Evolutionary conservation across 2,329 filamentous ascomycete genomes (phyloP).

Genomic region (Aspergillus fumigatiaffinis): DNA sequence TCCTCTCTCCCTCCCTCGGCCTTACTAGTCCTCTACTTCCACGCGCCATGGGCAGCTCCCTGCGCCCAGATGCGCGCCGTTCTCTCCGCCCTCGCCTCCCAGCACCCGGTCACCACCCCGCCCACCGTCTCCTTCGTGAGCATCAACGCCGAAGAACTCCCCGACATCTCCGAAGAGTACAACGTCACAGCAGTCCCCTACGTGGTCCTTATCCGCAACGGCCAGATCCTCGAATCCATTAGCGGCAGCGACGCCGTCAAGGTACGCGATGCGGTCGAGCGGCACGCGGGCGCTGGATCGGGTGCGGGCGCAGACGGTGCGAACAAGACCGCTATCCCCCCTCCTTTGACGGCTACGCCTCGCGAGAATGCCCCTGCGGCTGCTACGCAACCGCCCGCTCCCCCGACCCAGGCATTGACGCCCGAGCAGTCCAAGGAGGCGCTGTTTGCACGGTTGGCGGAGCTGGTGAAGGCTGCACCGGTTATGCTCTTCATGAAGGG

Average conservation of each 20-base stretch:
- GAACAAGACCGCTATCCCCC: conserved; percentile 36
- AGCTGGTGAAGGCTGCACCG: conserved; percentile 89
- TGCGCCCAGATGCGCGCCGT: conserved; percentile 92
- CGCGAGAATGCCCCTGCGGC: conserved; percentile 30
- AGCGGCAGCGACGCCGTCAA: conserved; percentile 85
- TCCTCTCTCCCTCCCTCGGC: conserved; percentile 63
- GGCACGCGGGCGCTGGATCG: conserved; percentile 56
- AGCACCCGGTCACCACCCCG: conserved; percentile 69
- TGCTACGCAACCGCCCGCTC: conserved; percentile 28
- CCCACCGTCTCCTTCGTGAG: conserved; percentile 75
- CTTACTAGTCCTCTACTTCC: conserved; percentile 85
- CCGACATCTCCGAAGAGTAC: conserved; percentile 86
- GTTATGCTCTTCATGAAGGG: conserved; percentile 99
- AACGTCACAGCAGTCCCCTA: conserved; percentile 93
- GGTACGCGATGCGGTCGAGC: conserved; percentile 81
- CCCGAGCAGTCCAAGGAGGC: conserved; percentile 72
- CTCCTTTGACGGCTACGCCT: conserved; percentile 37
- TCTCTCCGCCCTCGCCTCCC: conserved; percentile 77
- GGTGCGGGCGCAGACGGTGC: conserved; percentile 27
- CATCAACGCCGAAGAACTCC: conserved; percentile 90
- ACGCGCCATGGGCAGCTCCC: conserved; percentile 93
- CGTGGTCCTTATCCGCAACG: conserved; percentile 74
- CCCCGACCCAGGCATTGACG: conserved; percentile 21
- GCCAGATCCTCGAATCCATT: conserved; percentile 75
- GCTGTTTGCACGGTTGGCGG: conserved; percentile 71